phyloP scores from a whole-genome alignment of 2,329 filamentous ascomycete genomes.

The Colletotrichum cereale region DNA sequence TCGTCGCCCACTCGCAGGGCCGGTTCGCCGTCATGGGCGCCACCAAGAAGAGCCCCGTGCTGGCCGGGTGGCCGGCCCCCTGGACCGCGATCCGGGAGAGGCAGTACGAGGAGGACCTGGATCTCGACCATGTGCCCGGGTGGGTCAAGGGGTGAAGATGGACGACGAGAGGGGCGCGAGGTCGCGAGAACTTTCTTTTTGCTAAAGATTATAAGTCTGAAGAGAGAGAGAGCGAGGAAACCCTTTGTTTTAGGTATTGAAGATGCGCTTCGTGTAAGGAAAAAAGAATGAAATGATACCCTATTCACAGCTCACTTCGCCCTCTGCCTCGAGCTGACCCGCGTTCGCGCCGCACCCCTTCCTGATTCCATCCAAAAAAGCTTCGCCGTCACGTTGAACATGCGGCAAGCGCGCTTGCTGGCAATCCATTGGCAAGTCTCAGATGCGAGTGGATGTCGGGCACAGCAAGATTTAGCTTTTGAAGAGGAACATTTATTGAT shows the following conservation, averaged over 20 bases:
- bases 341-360: not conserved
- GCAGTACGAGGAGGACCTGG: slow-evolving; percentile 68
- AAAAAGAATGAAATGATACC: slow-evolving; percentile 34
- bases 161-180: not conserved
- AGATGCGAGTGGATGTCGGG: not conserved
- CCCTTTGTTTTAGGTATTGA: not conserved
- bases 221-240: not conserved
- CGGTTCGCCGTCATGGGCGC: slow-evolving; percentile 88
- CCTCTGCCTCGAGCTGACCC: not conserved
- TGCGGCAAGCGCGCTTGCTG: not conserved
- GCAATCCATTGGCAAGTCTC: not conserved
- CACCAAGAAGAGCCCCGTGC: slow-evolving; percentile 70
- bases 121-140: slow-evolving; percentile 78
- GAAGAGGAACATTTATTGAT: not conserved
- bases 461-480: not conserved
- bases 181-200: not conserved
- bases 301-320: slow-evolving; percentile 5
- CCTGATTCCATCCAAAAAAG: not conserved
- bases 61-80: slow-evolving; percentile 81
- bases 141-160: slow-evolving; percentile 76
- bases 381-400: not conserved
- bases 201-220: not conserved
- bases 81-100: slow-evolving; percentile 76
- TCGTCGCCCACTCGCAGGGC: slow-evolving; percentile 80
- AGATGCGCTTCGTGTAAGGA: not conserved